Evolutionary conservation across 1,284 basidiomycete species (phyloP).

Genomic region (Pyrrhoderma lamaoense): DNA sequence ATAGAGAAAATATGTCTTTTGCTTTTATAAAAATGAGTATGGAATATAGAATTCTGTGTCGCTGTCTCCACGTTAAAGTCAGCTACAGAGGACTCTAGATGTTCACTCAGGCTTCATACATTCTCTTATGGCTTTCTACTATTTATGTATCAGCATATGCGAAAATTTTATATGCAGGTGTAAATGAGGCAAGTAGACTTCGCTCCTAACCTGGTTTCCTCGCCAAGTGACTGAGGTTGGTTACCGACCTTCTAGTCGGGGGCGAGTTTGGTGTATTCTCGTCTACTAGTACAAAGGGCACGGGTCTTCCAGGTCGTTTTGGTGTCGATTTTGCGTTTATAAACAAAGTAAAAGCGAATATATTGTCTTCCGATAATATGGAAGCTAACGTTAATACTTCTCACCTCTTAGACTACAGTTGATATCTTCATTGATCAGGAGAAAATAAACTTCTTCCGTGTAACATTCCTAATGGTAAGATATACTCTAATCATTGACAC

Average conservation of each 20-base stretch:
- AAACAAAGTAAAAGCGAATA: slow-evolving; percentile 30
- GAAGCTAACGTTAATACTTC: neutral
- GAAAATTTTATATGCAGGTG: slow-evolving; percentile 18
- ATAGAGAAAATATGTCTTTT: neutral
- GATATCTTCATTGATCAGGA: slow-evolving; percentile 41
- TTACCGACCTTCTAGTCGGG: slow-evolving; percentile 8
- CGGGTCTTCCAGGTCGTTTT: slow-evolving; percentile 37
- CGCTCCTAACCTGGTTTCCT: neutral
- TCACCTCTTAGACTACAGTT: slow-evolving; percentile 30
- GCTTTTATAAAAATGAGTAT: too few relatives aligned
- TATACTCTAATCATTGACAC: too few relatives aligned
- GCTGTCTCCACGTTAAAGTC: too few relatives aligned
- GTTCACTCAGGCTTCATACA: neutral
- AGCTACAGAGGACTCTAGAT: too few relatives aligned
- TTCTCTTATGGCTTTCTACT: neutral
- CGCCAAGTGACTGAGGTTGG: neutral
- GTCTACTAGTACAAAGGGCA: neutral
- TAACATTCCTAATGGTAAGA: slow-evolving; percentile 37
- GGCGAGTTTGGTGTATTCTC: slow-evolving; percentile 18
- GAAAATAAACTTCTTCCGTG: slow-evolving; percentile 42
- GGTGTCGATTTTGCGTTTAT: slow-evolving; percentile 40
- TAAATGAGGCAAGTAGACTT: slow-evolving; percentile 14
- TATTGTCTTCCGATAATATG: neutral
- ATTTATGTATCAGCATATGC: slow-evolving; percentile 8
- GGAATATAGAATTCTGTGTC: too few relatives aligned